Evolutionary conservation across 768 basidiomycete genomes (phyloP).

Genomic region (Boletus huronensis): DNA sequence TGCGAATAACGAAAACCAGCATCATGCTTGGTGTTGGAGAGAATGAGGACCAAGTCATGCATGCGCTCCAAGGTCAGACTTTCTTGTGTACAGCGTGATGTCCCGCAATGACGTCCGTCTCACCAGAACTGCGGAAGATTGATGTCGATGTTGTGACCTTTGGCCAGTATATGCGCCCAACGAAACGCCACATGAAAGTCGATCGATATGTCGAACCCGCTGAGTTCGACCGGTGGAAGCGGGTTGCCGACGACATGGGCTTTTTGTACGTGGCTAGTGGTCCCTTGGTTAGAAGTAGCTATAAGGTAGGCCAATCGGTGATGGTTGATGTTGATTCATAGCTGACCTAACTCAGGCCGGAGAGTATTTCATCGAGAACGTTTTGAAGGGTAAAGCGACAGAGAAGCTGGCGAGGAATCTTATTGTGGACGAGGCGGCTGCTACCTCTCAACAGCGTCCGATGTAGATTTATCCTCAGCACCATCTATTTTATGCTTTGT

Average conservation of each 20-base stretch:
- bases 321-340: background rate
- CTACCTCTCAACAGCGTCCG: conserved; percentile 1
- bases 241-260: conserved; percentile 86
- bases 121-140: conserved; percentile 76
- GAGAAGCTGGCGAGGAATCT: conserved; percentile 40
- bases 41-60: conserved; percentile 73
- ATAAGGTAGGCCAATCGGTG: conserved; percentile 66
- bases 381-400: conserved; percentile 58
- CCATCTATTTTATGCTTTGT: background rate
- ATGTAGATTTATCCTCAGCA: background rate
- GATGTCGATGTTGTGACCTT: conserved; percentile 98
- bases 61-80: conserved; percentile 73
- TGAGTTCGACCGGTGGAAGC: conserved; percentile 91
- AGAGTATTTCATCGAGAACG: conserved; percentile 92
- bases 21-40: conserved; percentile 99
- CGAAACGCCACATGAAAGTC: conserved; percentile 99
- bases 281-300: conserved; percentile 92
- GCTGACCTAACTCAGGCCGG: conserved; percentile 62
- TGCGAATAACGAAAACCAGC: conserved; percentile 92
- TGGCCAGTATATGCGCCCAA: conserved; percentile 99
- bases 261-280: conserved; percentile 98
- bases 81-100: background rate
- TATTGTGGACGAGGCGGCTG: conserved; percentile 20
- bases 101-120: background rate
- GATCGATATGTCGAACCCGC: conserved; percentile 92